Conservation (phyloP, 495 filamentous ascomycete genomes). For the Penicillium herquei region DNA sequence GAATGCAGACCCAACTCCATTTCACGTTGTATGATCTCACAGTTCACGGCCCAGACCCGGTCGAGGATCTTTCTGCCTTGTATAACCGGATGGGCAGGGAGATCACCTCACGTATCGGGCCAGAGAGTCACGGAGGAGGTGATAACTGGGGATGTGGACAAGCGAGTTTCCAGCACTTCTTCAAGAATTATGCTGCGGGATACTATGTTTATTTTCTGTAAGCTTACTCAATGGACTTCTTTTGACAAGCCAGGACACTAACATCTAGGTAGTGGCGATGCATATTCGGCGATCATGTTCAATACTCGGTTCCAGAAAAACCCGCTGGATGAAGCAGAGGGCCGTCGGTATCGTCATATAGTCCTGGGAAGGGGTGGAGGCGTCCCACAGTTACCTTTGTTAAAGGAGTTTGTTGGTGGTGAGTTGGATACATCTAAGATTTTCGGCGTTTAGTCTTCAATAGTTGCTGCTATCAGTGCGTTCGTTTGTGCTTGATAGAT, state of each 20-base stretch:
- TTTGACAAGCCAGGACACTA: not conserved
- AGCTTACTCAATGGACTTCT: not conserved
- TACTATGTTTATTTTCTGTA: not conserved
- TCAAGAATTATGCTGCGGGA: not conserved
- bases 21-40: not conserved
- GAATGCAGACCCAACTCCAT: not conserved
- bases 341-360: not conserved
- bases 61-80: not conserved
- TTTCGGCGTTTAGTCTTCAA: not conserved
- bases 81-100: not conserved
- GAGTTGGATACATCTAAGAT: not conserved
- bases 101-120: not conserved
- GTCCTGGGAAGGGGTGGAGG: not conserved
- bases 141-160: not conserved
- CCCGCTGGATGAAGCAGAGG: not conserved
- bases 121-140: not conserved
- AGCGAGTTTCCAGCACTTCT: not conserved
- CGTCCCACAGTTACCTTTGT: not conserved
- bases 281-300: conserved; percentile 1
- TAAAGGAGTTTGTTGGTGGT: conserved; percentile 1
- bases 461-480: not conserved
- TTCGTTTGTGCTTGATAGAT: not conserved
- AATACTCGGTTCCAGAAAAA: not conserved
- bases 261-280: not conserved
- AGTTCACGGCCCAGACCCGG: not conserved